Evolutionary conservation across 805 yeast species (phyloP).

Genomic region (Priceomyces melissophilus): DNA sequence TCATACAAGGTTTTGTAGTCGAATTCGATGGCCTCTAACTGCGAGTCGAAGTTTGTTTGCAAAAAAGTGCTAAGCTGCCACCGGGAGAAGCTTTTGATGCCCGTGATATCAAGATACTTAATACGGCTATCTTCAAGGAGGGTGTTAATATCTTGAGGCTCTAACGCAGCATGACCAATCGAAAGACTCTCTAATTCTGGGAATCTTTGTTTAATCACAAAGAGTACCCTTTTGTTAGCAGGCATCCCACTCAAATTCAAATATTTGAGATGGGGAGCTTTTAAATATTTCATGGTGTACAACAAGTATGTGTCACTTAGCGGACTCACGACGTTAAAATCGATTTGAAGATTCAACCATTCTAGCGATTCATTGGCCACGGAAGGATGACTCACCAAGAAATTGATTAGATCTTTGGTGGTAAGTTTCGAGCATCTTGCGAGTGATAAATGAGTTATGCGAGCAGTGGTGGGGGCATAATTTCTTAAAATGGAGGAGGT

Average conservation of each 20-base stretch:
- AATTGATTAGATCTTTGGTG: constrained; percentile 66
- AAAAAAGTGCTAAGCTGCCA: constrained; percentile 45
- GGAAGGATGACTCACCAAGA: constrained; percentile 71
- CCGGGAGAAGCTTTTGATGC: constrained; percentile 54
- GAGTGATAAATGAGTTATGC: constrained; percentile 72
- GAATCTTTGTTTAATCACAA: constrained; percentile 37
- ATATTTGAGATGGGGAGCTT: constrained; percentile 44
- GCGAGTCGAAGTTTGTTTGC: constrained; percentile 21
- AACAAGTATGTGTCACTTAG: constrained; percentile 49
- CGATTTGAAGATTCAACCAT: constrained; percentile 68
- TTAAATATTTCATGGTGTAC: constrained; percentile 41
- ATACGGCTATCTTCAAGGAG: constrained; percentile 37
- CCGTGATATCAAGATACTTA: constrained; percentile 63
- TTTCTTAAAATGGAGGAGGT: constrained; percentile 57
- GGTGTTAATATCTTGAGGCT: constrained; percentile 33
- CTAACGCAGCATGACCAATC: constrained; percentile 36
- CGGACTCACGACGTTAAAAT: constrained; percentile 59
- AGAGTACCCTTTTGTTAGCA: constrained; percentile 38
- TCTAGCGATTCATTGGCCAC: constrained; percentile 44
- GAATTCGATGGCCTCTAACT: constrained; percentile 62
- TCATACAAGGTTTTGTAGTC: constrained; percentile 55
- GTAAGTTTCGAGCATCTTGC: constrained; percentile 57
- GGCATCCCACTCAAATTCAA: constrained; percentile 68
- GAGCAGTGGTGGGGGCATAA: constrained; percentile 51
- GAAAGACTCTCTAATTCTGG: constrained; percentile 40